Base-by-base conservation (phyloP, 2,329 filamentous ascomycete genomes). In the Capronia americana region DNA sequence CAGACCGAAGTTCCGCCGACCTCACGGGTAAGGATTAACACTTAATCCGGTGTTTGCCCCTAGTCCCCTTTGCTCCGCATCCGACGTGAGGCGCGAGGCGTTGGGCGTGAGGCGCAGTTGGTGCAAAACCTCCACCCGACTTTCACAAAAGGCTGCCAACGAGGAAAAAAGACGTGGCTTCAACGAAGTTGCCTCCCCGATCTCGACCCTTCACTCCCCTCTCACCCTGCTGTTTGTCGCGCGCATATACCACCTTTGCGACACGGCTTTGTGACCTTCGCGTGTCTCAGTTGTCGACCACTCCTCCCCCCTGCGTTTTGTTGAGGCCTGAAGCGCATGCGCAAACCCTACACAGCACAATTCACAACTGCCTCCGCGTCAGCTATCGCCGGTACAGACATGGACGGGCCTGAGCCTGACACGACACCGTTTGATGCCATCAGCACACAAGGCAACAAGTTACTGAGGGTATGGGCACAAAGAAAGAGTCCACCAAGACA, bases 381-480 rank as follows among this genome's bases (percentile, higher is more conserved):
- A 59, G 65, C 67, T 12, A 46, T 61, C 48, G 63, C 30, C 34
- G 65, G 58, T 58, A 44, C 74, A 72, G 78, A 71, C 66, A 97
- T 97, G 93, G 92, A 97, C 83, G 88, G 88, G 75, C 86, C 89
- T 69, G 92, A 96, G 83, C 90, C 92, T 70, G 92, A 97, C 57
- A 88, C 91, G 82, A 96, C 92, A 80, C 92, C 93, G 82, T 97
- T 97, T 82, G 91, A 90, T 76, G 91, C 92, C 71, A 92, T 97
- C 77, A 91, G 88, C 74, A 88, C 91, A 77, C 94, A 97, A 75
- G 96, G 93, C 61, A 82, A 80, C 50, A 79, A 74, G 67, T 67
- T 82, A 68, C 73, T 79, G 53, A 76, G 80, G 69, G 81, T 82
- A 73, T 72, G 80, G 75, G 10, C 24, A 58, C 24, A 51, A 48